Conservation (phyloP, 495 filamentous ascomycete genomes). For the Cryomyces antarcticus region DNA sequence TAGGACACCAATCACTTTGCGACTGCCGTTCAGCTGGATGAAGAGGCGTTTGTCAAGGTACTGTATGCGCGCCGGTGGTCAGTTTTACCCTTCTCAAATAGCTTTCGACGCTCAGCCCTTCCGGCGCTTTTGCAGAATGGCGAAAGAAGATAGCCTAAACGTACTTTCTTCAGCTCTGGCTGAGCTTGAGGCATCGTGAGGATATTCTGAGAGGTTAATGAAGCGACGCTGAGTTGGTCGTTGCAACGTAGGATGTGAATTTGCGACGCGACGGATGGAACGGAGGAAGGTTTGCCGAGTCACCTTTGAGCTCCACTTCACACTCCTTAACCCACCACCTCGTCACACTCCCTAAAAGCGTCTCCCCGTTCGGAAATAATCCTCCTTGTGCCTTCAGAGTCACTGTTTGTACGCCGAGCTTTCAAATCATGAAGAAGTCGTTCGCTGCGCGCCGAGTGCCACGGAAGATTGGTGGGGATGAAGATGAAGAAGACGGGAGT, state of each 20-base stretch:
- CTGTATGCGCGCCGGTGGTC: conserved; percentile 25
- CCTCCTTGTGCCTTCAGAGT: no score
- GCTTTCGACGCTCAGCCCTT: background rate
- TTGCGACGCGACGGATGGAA: no score
- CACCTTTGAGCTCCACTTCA: no score
- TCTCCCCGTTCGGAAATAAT: no score
- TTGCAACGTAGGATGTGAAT: no score
- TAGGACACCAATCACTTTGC: conserved; percentile 87
- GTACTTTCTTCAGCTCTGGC: conserved; percentile 93
- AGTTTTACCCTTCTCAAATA: background rate
- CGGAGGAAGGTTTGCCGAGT: no score
- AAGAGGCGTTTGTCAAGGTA: conserved; percentile 99
- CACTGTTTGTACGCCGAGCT: no score
- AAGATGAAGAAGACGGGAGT: conserved; percentile 1
- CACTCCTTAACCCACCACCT: no score
- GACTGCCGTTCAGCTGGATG: conserved; percentile 90
- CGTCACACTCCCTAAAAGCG: no score
- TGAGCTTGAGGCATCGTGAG: conserved; percentile 83
- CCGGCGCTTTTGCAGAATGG: background rate
- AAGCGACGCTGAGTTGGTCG: no score
- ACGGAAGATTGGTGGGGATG: conserved; percentile 7
- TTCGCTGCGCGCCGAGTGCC: conserved; percentile 8
- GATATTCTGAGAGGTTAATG: no score
- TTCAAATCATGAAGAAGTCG: conserved; percentile 6
- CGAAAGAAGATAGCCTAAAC: conserved; percentile 4